A percentile compares a stretch with the other conserved stretches of the same genome.
These are phyloP conservation scores for Sugiyamaella marilandica DNA, from an alignment of 805 yeast genomes.

Conservation along the genomic window DNA sequence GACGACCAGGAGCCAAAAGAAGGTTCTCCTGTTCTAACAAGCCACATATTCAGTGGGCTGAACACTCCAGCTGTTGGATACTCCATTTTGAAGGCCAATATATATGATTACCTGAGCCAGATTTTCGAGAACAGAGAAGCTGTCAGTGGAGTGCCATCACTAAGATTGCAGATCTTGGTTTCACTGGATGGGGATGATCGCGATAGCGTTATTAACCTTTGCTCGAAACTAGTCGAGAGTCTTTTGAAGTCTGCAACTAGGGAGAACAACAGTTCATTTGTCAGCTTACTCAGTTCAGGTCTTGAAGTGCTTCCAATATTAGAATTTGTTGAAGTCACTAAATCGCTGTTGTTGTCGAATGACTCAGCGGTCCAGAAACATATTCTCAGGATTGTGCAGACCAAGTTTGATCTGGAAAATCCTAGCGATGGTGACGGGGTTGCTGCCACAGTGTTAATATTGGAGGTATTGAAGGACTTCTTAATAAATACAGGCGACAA, in stretches of 20 bases:
- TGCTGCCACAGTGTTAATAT: constrained; percentile 43
- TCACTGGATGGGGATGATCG: constrained; percentile 10
- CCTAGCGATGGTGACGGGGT: constrained; percentile 45
- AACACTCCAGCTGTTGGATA: constrained; percentile 20
- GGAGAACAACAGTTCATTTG: constrained; percentile 32
- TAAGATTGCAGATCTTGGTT: constrained; percentile 52
- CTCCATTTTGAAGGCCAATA: constrained; percentile 43
- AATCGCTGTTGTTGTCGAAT: constrained; percentile 36
- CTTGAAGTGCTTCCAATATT: constrained; percentile 71
- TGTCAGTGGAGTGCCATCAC: constrained; percentile 40
- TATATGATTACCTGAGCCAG: constrained; percentile 54
- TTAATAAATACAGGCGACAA: constrained; percentile 23
- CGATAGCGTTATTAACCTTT: constrained; percentile 3
- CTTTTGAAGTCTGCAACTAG: constrained; percentile 4
- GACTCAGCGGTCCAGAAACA: constrained; percentile 52
- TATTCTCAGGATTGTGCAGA: constrained; percentile 56
- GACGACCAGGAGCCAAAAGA: constrained; percentile 33
- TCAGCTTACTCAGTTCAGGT: constrained; percentile 55
- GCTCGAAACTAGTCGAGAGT: constrained; percentile 13
- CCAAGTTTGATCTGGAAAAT: constrained; percentile 67
- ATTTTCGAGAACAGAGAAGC: constrained; percentile 39
- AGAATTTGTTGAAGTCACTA: constrained; percentile 61
- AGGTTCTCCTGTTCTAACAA: constrained; percentile 18
- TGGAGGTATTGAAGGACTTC: constrained; percentile 20
- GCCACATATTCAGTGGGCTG: constrained; percentile 7